phyloP scores from a whole-genome alignment of 768 basidiomycete species.

The Lactarius sanguifluus region DNA sequence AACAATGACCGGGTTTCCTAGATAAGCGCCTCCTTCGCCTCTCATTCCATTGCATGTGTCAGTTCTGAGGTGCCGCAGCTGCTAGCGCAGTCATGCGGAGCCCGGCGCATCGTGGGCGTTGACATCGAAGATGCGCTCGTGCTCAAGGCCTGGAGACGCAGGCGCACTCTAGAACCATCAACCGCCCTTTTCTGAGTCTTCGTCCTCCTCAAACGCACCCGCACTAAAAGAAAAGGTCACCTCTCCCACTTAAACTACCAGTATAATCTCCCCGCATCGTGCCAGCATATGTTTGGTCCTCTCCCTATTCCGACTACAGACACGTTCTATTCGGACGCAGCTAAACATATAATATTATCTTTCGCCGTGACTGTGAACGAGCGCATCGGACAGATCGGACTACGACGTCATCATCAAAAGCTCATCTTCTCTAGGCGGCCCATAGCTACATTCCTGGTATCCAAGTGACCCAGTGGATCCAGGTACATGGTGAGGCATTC shows the following conservation, averaged over 20 bases:
- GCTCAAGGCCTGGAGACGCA: slow-evolving; percentile 68
- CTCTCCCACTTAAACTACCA: background rate
- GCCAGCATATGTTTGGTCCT: slow-evolving; percentile 72
- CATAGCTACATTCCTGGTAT: slow-evolving; percentile 56
- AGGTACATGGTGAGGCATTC: slow-evolving; percentile 63
- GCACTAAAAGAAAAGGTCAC: slow-evolving; percentile 28
- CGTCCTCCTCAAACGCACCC: slow-evolving; percentile 14
- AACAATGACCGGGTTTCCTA: slow-evolving; percentile 24
- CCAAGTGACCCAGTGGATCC: slow-evolving; percentile 75
- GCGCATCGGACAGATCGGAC: slow-evolving; percentile 51
- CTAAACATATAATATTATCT: slow-evolving; percentile 49
- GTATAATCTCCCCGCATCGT: slow-evolving; percentile 74
- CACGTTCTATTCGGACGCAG: slow-evolving; percentile 30
- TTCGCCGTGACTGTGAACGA: slow-evolving; percentile 70
- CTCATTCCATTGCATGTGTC: background rate
- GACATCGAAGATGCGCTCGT: slow-evolving; percentile 80
- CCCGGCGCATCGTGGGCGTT: slow-evolving; percentile 72
- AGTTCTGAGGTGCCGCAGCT: background rate
- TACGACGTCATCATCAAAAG: slow-evolving; percentile 62
- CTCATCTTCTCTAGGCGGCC: background rate
- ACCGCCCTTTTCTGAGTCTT: slow-evolving; percentile 37
- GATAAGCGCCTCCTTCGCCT: slow-evolving; percentile 31
- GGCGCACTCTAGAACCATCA: slow-evolving; percentile 71
- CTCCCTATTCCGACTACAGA: slow-evolving; percentile 60
- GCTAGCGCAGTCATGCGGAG: slow-evolving; percentile 62